Base-by-base conservation (phyloP, 345 rosid species). In the Corymbia maculata region DNA sequence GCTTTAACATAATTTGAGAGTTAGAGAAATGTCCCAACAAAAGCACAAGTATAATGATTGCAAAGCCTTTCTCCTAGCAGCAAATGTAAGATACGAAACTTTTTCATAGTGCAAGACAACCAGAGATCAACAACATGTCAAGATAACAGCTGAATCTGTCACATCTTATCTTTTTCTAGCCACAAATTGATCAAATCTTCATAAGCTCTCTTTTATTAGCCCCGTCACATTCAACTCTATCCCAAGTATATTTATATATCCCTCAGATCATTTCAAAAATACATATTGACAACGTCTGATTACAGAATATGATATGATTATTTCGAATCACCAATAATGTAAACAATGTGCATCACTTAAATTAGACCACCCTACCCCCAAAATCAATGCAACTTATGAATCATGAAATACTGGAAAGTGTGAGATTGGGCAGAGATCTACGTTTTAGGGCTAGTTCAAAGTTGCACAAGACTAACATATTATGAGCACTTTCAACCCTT, bases 1-100 rank as follows among this genome's bases (percentile, higher is more conserved):
- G 99, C 99, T 97, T 95, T 93, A 91, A 85, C 86, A 89, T 19
- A 87, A 66, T 50, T 92, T 53, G 75, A 45, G 80, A 55, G 16
- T 85, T 4, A 51, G 47, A 21, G 45, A 30, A 36, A 32, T 85
- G 26, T 85, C 61, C 87, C 45, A 57, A 52, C 55, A 51, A 85
- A 47, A 85, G 42, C 55, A 85, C 59, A 52, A 24, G 53, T 22
- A 85, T 85, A 86, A 79, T 89, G 26, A 87, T 79, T 47, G 17
- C 84, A 10, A 42, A 19, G 49, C 49, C 42, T 75, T 42, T 75
- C 84, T 75, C 28, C 84, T 75, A 75, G 84, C 1, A 6, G 14
- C 84, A 36, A 49, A 36, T 42, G 84, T 44, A 75, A 36, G 7
- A 75, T 75, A 75, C 19, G 84, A 75, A 75, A 19, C 84, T 75